phyloP scores from a whole-genome alignment of 495 filamentous ascomycete genomes.

The Penicillium bialowiezense region DNA sequence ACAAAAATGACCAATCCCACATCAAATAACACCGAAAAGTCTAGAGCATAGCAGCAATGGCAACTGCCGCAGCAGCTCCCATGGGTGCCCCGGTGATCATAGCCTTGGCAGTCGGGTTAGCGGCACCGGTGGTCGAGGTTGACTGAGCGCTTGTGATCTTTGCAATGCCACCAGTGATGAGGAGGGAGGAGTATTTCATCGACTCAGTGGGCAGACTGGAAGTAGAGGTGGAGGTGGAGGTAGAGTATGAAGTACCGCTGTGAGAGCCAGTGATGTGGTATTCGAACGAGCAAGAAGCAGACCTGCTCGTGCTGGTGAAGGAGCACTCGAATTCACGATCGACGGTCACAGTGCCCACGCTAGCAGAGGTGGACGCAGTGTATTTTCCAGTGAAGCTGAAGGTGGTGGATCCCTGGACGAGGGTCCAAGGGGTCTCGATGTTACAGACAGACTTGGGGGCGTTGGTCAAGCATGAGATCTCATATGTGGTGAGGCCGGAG shows the following conservation, averaged over 20 bases:
- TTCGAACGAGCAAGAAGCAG: constrained; percentile 4
- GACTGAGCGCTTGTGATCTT: constrained; percentile 2
- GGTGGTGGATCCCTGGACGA: constrained; percentile 20
- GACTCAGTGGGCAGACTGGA: not conserved
- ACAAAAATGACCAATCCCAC: no score
- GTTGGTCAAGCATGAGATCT: constrained; percentile 14
- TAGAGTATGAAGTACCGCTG: not conserved
- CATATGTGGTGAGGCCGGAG: constrained; percentile 20
- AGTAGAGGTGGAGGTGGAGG: constrained; percentile 1
- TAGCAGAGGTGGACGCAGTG: not conserved
- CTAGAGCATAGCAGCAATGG: not conserved
- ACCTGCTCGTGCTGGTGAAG: constrained; percentile 7
- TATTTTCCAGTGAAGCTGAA: constrained; percentile 1
- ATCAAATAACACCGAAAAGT: not conserved
- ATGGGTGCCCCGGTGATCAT: constrained; percentile 13
- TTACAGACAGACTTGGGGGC: constrained; percentile 16
- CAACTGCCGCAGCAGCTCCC: not conserved
- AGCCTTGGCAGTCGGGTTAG: not conserved
- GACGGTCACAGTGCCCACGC: not conserved
- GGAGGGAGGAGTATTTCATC: not conserved
- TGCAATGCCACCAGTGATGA: constrained; percentile 9
- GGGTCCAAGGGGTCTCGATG: constrained; percentile 16
- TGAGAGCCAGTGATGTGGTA: not conserved
- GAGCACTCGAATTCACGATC: constrained; percentile 3
- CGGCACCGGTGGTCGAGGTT: constrained; percentile 7